Percentiles rank a stretch among this genome's conserved stretches.
phyloP scores from a whole-genome alignment of 306 rosid genomes.

The Mimosa pudica region DNA sequence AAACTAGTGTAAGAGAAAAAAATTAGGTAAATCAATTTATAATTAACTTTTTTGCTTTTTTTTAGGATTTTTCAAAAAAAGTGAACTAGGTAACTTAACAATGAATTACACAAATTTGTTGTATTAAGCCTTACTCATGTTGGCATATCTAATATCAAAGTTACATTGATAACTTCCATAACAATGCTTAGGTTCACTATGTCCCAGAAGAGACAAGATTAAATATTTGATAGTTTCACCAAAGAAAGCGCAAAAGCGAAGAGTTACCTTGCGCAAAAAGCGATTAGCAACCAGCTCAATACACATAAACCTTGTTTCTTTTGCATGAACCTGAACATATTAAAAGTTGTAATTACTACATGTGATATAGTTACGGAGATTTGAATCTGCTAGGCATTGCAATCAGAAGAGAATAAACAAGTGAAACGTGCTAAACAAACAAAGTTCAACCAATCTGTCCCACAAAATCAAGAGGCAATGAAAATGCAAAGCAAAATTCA shows the following conservation, averaged over 20 bases:
- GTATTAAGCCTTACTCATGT: slow-evolving; percentile 16
- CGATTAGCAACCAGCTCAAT: slow-evolving; percentile 94
- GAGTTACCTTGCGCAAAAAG: slow-evolving; percentile 82
- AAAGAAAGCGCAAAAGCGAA: slow-evolving; percentile 18
- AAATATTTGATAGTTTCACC: neutral
- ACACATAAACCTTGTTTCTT: slow-evolving; percentile 75
- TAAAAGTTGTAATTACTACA: neutral
- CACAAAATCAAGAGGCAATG: neutral
- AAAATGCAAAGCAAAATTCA: neutral
- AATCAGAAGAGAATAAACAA: neutral
- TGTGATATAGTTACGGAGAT: slow-evolving; percentile 3
- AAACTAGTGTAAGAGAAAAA: too few species aligned
- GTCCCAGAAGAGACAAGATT: neutral
- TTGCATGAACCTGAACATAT: slow-evolving; percentile 58
- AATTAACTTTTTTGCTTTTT: too few species aligned
- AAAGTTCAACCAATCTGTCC: neutral
- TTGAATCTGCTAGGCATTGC: neutral
- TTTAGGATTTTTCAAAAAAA: too few species aligned
- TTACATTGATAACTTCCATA: neutral
- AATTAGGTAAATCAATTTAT: too few species aligned
- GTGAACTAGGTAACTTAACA: too few species aligned
- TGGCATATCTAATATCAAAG: slow-evolving; percentile 9
- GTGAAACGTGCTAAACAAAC: neutral
- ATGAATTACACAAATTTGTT: neutral
- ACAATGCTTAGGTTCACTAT: neutral